Percentiles rank a stretch among this genome's conserved stretches.
These are phyloP conservation scores for Pseudogymnoascus sp. DNA, from an alignment of 2,329 filamentous ascomycete species.

Conservation along the genomic window DNA sequence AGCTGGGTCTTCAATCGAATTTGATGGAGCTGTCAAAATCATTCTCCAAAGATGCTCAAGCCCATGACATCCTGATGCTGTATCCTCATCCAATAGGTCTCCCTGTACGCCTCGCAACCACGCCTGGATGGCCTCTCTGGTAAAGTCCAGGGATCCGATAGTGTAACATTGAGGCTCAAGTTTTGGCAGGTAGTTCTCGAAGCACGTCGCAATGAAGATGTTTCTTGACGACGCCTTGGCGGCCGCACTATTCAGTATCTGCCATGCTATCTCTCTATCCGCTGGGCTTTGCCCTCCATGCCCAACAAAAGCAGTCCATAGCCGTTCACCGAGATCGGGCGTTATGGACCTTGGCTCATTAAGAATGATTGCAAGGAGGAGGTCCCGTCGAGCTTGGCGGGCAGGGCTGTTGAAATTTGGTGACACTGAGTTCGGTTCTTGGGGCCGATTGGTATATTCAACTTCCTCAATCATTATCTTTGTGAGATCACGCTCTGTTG, in stretches of 20 bases:
- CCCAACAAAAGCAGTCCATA: slow-evolving; percentile 72
- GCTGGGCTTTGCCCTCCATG: slow-evolving; percentile 49
- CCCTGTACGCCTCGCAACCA: slow-evolving; percentile 39
- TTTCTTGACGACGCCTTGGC: slow-evolving; percentile 42
- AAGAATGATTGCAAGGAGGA: slow-evolving; percentile 51
- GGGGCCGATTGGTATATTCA: slow-evolving; percentile 34
- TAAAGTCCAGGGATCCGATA: slow-evolving; percentile 54
- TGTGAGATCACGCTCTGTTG: slow-evolving; percentile 54
- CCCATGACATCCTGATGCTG: slow-evolving; percentile 45
- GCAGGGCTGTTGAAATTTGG: slow-evolving; percentile 30
- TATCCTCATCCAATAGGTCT: slow-evolving; percentile 44
- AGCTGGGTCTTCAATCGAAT: slow-evolving; percentile 59
- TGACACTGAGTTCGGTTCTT: slow-evolving; percentile 24
- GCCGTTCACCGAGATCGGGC: slow-evolving; percentile 49
- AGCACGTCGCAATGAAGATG: slow-evolving; percentile 47
- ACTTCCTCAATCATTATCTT: slow-evolving; percentile 58
- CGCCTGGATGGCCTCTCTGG: slow-evolving; percentile 44
- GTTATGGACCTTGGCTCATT: slow-evolving; percentile 57
- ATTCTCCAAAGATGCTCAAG: slow-evolving; percentile 78
- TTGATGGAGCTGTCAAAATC: slow-evolving; percentile 59
- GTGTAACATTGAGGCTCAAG: slow-evolving; percentile 54
- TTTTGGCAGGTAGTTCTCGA: slow-evolving; percentile 48
- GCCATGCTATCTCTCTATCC: slow-evolving; percentile 64
- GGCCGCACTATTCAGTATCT: slow-evolving; percentile 47
- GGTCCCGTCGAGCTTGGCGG: slow-evolving; percentile 49